Conservation (phyloP, 805 yeast genomes). For the Isabelozyma rhagii region DNA sequence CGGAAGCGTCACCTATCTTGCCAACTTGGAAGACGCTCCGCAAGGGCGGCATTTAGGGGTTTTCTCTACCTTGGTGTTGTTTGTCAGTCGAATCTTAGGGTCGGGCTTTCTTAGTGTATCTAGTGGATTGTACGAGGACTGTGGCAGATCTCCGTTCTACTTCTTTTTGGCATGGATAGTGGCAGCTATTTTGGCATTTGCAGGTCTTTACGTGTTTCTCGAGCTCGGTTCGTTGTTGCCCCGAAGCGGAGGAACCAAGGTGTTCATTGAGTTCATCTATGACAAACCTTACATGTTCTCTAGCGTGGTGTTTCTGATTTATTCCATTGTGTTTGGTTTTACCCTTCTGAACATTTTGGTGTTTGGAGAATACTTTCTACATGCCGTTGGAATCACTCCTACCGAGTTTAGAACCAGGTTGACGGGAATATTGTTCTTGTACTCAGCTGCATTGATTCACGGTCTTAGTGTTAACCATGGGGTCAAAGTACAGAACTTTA, state of each 20-base stretch:
- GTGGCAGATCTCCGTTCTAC: conserved; percentile 62
- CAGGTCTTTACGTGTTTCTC: conserved; percentile 63
- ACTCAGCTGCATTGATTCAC: conserved; percentile 42
- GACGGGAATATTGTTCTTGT: conserved; percentile 26
- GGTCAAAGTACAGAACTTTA: conserved; percentile 54
- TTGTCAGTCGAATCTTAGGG: conserved; percentile 69
- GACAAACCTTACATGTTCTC: conserved; percentile 55
- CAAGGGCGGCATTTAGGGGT: conserved; percentile 75
- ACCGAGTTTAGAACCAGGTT: conserved; percentile 31
- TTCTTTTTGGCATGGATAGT: conserved; percentile 63
- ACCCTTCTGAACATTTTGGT: conserved; percentile 54
- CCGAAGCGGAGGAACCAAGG: conserved; percentile 73
- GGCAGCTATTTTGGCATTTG: conserved; percentile 59
- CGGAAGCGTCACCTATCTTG: conserved; percentile 18
- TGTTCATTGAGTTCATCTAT: conserved; percentile 66
- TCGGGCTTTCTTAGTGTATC: conserved; percentile 78
- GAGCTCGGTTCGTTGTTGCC: conserved; percentile 73
- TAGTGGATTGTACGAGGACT: conserved; percentile 59
- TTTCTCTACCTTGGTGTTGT: conserved; percentile 60
- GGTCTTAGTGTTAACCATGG: conserved; percentile 61
- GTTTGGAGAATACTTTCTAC: conserved; percentile 58
- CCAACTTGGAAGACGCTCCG: conserved; percentile 51
- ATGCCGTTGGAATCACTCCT: conserved; percentile 40
- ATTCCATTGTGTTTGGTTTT: conserved; percentile 53
- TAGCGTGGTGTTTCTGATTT: conserved; percentile 48